Evolutionary conservation across 345 rosid genomes (phyloP), one percentile per base, ranked within the genome.

Genomic region (Anacardium occidentale): DNA sequence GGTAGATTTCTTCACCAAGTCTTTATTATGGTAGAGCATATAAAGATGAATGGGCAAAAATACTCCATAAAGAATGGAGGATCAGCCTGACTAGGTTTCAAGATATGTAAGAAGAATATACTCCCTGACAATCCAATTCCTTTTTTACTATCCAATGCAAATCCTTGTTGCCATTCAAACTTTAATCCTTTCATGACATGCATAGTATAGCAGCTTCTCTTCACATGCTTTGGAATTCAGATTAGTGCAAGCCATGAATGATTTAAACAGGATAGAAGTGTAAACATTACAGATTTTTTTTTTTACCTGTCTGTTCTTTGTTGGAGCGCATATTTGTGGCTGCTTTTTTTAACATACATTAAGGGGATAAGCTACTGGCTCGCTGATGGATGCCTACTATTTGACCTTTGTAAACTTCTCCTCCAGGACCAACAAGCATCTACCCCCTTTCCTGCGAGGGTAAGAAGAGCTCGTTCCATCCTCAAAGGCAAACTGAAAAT

Each of bases 381-480:
- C 97, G 87, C 74, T 90, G 98, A 75, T 94, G 98, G 77, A 94
- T 92, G 67, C 97, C 97, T 48, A 92, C 92, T 64, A 90, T 86
- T 81, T 92, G 98, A 75, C 98, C 95, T 80, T 90, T 89, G 72
- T 89, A 94, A 66, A 89, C 99, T 15, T 87, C 98, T 61, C 75
- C 71, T 20, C 98, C 98, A n/a, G 98, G 80, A 64, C 79, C 83
- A 54, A 94, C 82, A 81, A 95, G 92, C 98, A 95, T 79, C 79
- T 89, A 94, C 42, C 98, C 98, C 79, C 98, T 90, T 62, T 90
- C 97, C 80, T 92, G 98, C 21, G 89, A 4, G 99, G 98, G 32
- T 92, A 95, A 13, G 99, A 92, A 56, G 94, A 87, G 60, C 89
- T 86, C 26, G 86, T 87, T 71, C 99, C 99, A 57, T 82, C 89